These are phyloP conservation scores for Rutidosis leptorrhynchoides DNA, from an alignment of 129 eudicot species.

Conservation along the genomic window DNA sequence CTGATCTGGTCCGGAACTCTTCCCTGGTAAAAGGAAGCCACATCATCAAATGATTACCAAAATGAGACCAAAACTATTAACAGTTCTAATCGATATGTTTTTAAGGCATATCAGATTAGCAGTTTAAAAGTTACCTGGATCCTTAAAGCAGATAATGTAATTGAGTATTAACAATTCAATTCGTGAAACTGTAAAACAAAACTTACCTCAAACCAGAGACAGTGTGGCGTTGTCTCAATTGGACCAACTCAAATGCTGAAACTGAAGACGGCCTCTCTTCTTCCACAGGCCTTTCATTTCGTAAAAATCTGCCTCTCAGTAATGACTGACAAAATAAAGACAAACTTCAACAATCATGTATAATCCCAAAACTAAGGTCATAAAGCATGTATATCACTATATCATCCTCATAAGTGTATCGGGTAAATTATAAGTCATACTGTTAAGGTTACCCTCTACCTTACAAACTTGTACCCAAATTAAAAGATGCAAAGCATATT, in stretches of 20 bases:
- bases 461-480: neutral
- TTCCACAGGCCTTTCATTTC: constrained; percentile 80
- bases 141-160: neutral
- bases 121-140: constrained; percentile 4
- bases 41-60: neutral
- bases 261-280: constrained; percentile 80
- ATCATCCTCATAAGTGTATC: neutral
- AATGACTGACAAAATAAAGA: constrained; percentile 55
- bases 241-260: constrained; percentile 82
- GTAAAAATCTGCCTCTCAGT: constrained; percentile 90
- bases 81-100: constrained; percentile 11
- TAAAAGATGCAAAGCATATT: neutral
- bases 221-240: constrained; percentile 89
- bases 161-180: constrained; percentile 4
- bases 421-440: neutral
- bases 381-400: neutral
- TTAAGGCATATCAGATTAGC: constrained; percentile 7
- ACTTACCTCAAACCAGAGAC: constrained; percentile 95
- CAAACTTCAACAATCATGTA: constrained; percentile 13
- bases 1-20: constrained; percentile 81
- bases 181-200: neutral
- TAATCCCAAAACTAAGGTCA: constrained; percentile 4
- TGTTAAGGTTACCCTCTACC: neutral
- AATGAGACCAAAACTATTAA: neutral
- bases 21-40: constrained; percentile 55